Evolutionary conservation across 768 basidiomycete species (phyloP).

Genomic region (Boletus rubescentipes): DNA sequence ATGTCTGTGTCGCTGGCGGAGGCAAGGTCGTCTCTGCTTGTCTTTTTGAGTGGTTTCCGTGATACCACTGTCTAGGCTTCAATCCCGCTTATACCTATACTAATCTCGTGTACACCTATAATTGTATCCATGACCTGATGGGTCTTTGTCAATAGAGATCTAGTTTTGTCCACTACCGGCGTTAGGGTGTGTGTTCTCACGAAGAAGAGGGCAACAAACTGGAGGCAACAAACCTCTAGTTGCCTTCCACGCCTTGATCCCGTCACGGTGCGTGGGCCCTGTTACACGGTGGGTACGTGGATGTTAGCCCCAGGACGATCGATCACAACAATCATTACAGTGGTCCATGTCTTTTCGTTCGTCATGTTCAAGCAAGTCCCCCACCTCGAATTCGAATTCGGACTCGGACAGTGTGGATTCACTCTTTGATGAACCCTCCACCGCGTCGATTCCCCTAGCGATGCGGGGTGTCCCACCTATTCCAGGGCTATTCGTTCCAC

Average conservation of each 20-base stretch:
- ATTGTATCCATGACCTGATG: neutral
- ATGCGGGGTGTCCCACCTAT: constrained; percentile 51
- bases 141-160: neutral
- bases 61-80: no score
- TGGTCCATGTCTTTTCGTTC: constrained; percentile 8
- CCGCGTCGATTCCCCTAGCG: constrained; percentile 19
- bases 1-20: neutral
- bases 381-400: constrained; percentile 5
- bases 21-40: no score
- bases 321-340: constrained; percentile 1
- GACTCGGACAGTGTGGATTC: constrained; percentile 39
- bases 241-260: neutral
- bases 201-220: constrained; percentile 1
- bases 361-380: neutral
- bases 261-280: neutral
- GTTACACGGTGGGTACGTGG: constrained; percentile 9
- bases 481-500: constrained; percentile 62
- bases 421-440: constrained; percentile 47
- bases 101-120: neutral
- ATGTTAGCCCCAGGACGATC: neutral
- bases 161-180: neutral
- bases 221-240: neutral
- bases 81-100: neutral
- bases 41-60: no score
- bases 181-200: constrained; percentile 21